Evolutionary conservation across 345 rosid species (phyloP), one percentile per base, ranked within the genome.

Genomic region (Gossypioides kirkii): DNA sequence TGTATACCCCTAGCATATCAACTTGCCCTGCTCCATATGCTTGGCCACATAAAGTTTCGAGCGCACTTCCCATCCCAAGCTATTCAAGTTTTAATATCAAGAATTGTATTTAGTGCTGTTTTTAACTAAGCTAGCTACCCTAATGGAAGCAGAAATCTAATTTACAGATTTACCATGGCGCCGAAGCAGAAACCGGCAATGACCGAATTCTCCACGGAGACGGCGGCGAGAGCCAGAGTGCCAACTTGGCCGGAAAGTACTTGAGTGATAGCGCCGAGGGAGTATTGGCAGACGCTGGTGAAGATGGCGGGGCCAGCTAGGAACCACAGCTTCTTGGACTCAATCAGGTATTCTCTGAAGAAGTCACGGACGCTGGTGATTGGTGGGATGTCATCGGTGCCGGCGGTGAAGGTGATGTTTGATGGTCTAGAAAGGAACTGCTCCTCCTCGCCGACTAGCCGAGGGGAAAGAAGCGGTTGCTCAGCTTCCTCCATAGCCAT

Each of bases 61-160:
- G 88, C 41, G 98, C 95, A 72, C 98, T 94, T 73, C 98, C 98
- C 98, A 94, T 94, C 23, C 98, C 98, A 50, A 94, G 86, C 98
- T 94, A 80, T 8, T 73, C 10, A 6, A 32, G 28, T 22, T 20
- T 22, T 20, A 32, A 26, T 2, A 70, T 73, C 53, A 16, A 17
- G 9, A 26, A 2, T 50, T 49, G 4, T 47, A 10, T 1, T 25
- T 25, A 53, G 22, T 25, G 38, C 5, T 32, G 5, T 32, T 3
- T 32, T 32, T 32, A 5, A 32, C 38, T 32, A 32, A 32, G 38
- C 38, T 5, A 32, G 7, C 7, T 1, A 32, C 38, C 38, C 38
- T 4, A 5, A 32, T 61, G 17, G 16, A 0, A 32, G 14, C 36
- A 12, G 45, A 36, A 32, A 61, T 28, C 17, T 61, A 0, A 13